Evolutionary conservation across 345 rosid genomes (phyloP).

Genomic region (Lepidium sativum): DNA sequence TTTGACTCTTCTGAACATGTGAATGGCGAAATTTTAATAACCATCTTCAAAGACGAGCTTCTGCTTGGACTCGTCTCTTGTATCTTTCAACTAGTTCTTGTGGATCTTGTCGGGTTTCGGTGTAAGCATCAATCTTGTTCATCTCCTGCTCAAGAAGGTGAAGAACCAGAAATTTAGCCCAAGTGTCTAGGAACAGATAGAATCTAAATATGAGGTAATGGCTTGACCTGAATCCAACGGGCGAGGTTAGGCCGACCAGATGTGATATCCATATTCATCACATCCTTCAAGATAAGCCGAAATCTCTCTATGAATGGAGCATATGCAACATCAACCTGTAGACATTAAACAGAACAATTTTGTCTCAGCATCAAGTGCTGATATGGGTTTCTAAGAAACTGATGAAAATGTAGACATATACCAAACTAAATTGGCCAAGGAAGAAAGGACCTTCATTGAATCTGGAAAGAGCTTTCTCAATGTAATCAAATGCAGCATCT

Average conservation of each 20-base stretch:
- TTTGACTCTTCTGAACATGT: background rate
- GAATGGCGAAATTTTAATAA: background rate
- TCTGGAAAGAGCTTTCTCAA: slow-evolving; percentile 65
- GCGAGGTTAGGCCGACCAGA: slow-evolving; percentile 59
- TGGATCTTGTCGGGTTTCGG: slow-evolving; percentile 55
- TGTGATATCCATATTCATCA: slow-evolving; percentile 49
- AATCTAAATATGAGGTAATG: background rate
- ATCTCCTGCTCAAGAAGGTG: slow-evolving; percentile 37
- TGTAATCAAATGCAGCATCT: slow-evolving; percentile 59
- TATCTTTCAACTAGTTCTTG: slow-evolving; percentile 45
- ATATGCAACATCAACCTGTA: slow-evolving; percentile 73
- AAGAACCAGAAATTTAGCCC: slow-evolving; percentile 1
- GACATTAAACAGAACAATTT: background rate
- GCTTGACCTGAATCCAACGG: slow-evolving; percentile 65
- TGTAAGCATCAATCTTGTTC: slow-evolving; percentile 63
- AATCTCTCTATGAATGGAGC: slow-evolving; percentile 68
- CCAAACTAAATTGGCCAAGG: slow-evolving; percentile 68
- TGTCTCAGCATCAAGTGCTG: background rate
- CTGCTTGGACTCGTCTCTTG: slow-evolving; percentile 35
- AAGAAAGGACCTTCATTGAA: slow-evolving; percentile 74
- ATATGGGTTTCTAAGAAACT: background rate
- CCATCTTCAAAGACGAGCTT: slow-evolving; percentile 4
- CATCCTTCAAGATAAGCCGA: slow-evolving; percentile 42
- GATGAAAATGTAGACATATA: slow-evolving; percentile 8
- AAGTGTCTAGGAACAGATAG: background rate